Base-by-base conservation (phyloP, 371 early-diverging fungal genomes). In the Phascolomyces articulosus region DNA sequence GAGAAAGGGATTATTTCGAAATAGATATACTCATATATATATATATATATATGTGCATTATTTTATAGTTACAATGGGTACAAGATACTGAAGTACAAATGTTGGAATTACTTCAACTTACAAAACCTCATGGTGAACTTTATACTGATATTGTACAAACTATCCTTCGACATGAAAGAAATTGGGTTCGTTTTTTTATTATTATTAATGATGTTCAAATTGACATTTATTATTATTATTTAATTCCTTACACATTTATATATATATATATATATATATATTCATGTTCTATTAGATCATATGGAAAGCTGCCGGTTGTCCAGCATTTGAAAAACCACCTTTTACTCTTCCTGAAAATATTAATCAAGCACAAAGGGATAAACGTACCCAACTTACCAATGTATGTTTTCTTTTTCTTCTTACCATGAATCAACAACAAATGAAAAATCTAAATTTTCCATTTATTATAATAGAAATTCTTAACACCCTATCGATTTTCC, bases 301-400 rank as follows among this genome's bases (percentile, higher is more conserved):
- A 24, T 81, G 82, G 82, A 81, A 81, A 51, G 71, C 77, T 21
- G 72, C 82, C n/a, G 79, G 79, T 20, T 81, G 82, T 53, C 82
- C 82, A 38, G 61, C 70, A 1, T 78, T 81, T 66, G 79, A 81
- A 63, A 78, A 77, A 54, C 70, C 69, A 44, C 75, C 82, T 1
- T 40, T 74, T 13, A 65, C 58, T 31, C 44, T 15, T 44, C 44
- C 65, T 63, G 23, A 56, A 60, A 8, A 58, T 63, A 15, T 66
- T 81, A n/a, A 47, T 68, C 56, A 44, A 44, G 16, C 16, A 16
- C 1, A 16, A 44, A 8, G 16, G 16, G 44, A 18, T 18, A 44
- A 44, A 44, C 44, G 44, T 18, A 24, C 7, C 2, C 51, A 23
- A 51, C 21, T 51, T 24, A 23, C 23, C 1, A 24, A 51, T 23